Base-by-base conservation (phyloP, 768 basidiomycete genomes). In the Sporobolomyces phaffii region DNA sequence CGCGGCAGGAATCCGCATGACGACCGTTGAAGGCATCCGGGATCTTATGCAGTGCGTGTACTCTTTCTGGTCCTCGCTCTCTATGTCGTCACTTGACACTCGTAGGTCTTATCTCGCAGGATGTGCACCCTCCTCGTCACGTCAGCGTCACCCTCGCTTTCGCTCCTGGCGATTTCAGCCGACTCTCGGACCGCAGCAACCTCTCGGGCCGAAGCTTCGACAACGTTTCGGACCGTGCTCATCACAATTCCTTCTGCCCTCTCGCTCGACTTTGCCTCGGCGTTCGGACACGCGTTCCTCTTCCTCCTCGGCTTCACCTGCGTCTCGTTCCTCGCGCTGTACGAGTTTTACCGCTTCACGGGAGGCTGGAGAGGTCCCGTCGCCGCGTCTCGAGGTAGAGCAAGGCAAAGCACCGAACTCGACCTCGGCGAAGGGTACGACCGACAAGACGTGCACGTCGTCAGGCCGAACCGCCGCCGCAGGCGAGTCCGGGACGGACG, bases 241-340 rank as follows among this genome's bases (percentile, higher is more conserved):
- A 51, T 64, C 50, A 60, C 54, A 0, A 87, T 88, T 65, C 88
- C 88, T 5, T 88, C 88, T 66, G 74, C 88, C 24, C 78, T 90
- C 41, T 87, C 87, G 14, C 79, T 90, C 59, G 89, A 89, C 74
- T 85, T 90, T 63, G 84, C 83, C 0, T 81, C 85, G 1, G 82
- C 83, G 8, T 77, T 85, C 22, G 78, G 82, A 18, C 81, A 84
- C 73, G 85, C 87, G 0, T 77, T 88, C 8, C 70, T 86, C 29
- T 83, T 85, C 69, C 81, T 91, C 28, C 61, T 83, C 28, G 75
- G 86, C 38, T 83, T 88, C 68, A 83, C 87, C 79, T 62, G 76
- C 38, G 73, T 88, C 38, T 79, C 85, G 34, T 77, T 82, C 5
- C 74, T 79, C 24, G 78, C 86, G 15, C 80, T 89, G 9, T 86